Conservation (phyloP, 2,329 filamentous ascomycete species). For the Colletotrichum aenigma region DNA sequence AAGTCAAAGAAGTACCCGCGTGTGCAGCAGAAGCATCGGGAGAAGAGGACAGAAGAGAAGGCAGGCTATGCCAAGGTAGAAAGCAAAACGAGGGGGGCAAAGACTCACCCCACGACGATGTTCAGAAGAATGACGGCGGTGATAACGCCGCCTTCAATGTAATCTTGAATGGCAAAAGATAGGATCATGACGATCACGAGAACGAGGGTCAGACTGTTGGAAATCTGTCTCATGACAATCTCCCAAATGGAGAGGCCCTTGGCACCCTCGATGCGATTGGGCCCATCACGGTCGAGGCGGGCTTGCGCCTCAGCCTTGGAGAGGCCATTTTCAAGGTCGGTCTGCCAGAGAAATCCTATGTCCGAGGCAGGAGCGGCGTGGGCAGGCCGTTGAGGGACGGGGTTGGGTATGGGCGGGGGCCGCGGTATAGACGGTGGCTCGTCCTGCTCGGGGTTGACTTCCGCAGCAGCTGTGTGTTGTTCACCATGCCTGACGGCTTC, state of each 20-base stretch:
- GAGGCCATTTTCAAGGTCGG: conserved; percentile 63
- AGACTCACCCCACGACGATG: conserved; percentile 65
- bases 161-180: conserved; percentile 69
- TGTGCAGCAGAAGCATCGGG: background rate
- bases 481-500: conserved; percentile 24
- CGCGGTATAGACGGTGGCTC: conserved; percentile 22
- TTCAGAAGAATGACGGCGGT: conserved; percentile 70
- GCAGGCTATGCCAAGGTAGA: background rate
- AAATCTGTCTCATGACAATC: conserved; percentile 78
- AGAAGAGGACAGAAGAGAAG: background rate
- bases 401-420: conserved; percentile 17
- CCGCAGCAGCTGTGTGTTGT: conserved; percentile 23
- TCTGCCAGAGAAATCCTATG: conserved; percentile 40
- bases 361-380: conserved; percentile 28
- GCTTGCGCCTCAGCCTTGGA: conserved; percentile 64
- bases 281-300: conserved; percentile 69
- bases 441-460: conserved; percentile 24
- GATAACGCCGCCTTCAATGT: conserved; percentile 67
- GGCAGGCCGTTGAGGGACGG: conserved; percentile 22
- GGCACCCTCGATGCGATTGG: conserved; percentile 74
- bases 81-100: background rate
- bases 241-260: conserved; percentile 75
- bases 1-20: background rate
- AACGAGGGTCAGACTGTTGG: conserved; percentile 77
- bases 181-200: conserved; percentile 77